Percentiles rank a stretch among this genome's conserved stretches.
Evolutionary conservation across 164 flowering plant genomes (phyloP).

Genomic region (Magnolia sinica): DNA sequence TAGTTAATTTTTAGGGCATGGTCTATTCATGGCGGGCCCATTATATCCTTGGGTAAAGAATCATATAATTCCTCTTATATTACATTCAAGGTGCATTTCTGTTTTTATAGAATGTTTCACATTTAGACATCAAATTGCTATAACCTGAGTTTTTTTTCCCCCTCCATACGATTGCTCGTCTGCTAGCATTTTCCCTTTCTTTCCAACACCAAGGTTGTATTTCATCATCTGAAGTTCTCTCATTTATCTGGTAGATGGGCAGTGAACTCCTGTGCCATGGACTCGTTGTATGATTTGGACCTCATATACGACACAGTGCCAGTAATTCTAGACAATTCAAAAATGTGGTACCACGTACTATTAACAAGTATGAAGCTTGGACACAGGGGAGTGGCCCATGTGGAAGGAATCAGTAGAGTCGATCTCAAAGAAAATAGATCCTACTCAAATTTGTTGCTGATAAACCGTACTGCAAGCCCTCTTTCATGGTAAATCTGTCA

Average conservation of each 20-base stretch:
- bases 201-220: background rate
- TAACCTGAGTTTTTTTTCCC: background rate
- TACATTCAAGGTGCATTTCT: background rate
- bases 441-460: constrained; percentile 68
- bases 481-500: constrained; percentile 66
- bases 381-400: constrained; percentile 73
- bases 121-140: background rate
- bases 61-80: background rate
- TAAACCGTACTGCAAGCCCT: constrained; percentile 94
- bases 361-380: constrained; percentile 86
- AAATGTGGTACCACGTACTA: constrained; percentile 65
- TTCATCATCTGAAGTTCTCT: constrained; percentile 15
- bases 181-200: background rate
- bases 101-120: background rate
- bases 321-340: constrained; percentile 85
- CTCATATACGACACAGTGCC: constrained; percentile 80
- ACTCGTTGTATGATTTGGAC: constrained; percentile 82
- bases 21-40: background rate
- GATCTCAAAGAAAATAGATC: constrained; percentile 54
- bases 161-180: background rate
- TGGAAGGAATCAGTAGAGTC: constrained; percentile 54
- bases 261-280: constrained; percentile 76
- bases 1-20: background rate
- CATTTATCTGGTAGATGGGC: constrained; percentile 63
- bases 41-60: background rate